Base-by-base conservation (phyloP, 257 asterid species). In the Fraxinus pennsylvanica region DNA sequence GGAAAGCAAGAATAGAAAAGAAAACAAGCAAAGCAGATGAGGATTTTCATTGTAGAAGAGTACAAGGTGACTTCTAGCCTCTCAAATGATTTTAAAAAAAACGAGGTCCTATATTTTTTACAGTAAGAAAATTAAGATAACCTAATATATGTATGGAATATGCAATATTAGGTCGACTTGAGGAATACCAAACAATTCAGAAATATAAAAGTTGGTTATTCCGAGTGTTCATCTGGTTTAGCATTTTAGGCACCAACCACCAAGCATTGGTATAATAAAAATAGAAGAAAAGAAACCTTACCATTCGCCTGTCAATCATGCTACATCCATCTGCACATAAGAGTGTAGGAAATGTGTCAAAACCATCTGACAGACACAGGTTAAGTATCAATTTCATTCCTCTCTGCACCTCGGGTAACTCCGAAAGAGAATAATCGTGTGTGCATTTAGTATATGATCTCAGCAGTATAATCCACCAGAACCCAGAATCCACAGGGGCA, bases 241-340 rank as follows among this genome's bases (percentile, higher is more conserved):
- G 30, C 27, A 21, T 3, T 57, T 59, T 8, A 21, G 14, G 13
- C 67, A 21, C 14, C 29, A 19, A 69, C 27, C 29, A 69, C 27
- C 27, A 36, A 35, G 73, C 47, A 69, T 38, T 17, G 50, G 25
- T n/a, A 36, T 0, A 35, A 36, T 21, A 22, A 19, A 33, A 4
- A 59, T 59, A 57, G 75, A 9, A 32, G 68, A 59, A 69, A 68
- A 6, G 39, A 69, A 69, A 54, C 4, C 71, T 47, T 72, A 89
- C 93, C 93, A 89, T 89, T 67, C 90, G 78, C 81, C 93, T 84
- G 85, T 89, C 93, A 30, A 89, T 87, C 93, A 89, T 89, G 88
- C 93, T 82, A 57, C 93, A 89, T 79, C 91, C 91, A 87, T 87
- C 91, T 12, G 93, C 91, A 72, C 93, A 89, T 83, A 89, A 80